Evolutionary conservation across 352 stramenopile genomes (phyloP).

Genomic region (Pythium phragmiticola): DNA sequence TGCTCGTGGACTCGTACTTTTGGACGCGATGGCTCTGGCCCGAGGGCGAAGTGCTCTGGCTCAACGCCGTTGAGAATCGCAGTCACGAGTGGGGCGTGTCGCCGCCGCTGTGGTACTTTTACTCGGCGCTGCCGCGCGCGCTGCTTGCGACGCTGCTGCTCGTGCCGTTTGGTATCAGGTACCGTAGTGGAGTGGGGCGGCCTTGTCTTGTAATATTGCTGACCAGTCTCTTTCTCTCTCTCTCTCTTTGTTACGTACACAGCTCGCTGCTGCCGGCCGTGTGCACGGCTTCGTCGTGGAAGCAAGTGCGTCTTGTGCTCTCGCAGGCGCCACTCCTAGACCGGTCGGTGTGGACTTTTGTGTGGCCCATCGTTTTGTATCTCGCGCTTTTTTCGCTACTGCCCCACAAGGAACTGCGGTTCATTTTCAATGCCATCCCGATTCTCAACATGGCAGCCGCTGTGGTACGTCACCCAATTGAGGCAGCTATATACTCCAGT

Average conservation of each 20-base stretch:
- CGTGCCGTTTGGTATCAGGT: slow-evolving; percentile 82
- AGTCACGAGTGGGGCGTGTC: slow-evolving; percentile 96
- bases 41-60: slow-evolving; percentile 98
- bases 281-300: slow-evolving; percentile 41
- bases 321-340: slow-evolving; percentile 48
- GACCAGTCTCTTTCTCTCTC: too few relatives aligned
- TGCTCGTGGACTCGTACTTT: slow-evolving; percentile 93
- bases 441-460: slow-evolving; percentile 94
- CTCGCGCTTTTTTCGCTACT: slow-evolving; percentile 94
- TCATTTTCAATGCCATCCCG: slow-evolving; percentile 97
- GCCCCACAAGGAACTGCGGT: slow-evolving; percentile 98
- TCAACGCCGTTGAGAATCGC: slow-evolving; percentile 96
- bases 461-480: slow-evolving; percentile 46
- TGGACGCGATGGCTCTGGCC: slow-evolving; percentile 95
- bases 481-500: too few relatives aligned
- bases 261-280: slow-evolving; percentile 50
- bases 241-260: too few relatives aligned
- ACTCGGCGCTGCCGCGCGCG: slow-evolving; percentile 91
- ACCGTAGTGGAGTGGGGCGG: not conserved
- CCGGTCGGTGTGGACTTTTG: slow-evolving; percentile 46
- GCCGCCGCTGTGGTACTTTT: slow-evolving; percentile 97
- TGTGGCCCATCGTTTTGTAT: slow-evolving; percentile 84
- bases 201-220: not conserved
- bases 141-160: slow-evolving; percentile 80
- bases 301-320: slow-evolving; percentile 37